Percentiles rank a stretch among this genome's conserved stretches.
phyloP scores from a whole-genome alignment of 2,329 filamentous ascomycete genomes.

The Penicillium sumatraense region DNA sequence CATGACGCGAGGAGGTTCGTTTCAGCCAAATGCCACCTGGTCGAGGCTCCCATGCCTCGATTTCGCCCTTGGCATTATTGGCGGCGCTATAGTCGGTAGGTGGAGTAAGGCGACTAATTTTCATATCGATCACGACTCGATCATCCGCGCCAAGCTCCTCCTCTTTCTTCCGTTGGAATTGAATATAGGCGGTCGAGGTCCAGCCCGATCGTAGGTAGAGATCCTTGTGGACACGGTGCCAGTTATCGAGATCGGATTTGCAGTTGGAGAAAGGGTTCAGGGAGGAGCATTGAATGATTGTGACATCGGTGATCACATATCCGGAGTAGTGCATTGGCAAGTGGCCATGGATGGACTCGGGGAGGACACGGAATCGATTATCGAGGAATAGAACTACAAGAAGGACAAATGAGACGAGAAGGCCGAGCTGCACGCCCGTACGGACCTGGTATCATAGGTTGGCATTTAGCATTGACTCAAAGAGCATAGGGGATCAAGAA shows the following conservation, averaged over 20 bases:
- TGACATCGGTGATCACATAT: conserved; percentile 83
- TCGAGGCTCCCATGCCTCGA: conserved; percentile 76
- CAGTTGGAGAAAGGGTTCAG: conserved; percentile 77
- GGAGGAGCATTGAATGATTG: conserved; percentile 74
- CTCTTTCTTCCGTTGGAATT: conserved; percentile 82
- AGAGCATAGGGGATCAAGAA: not conserved
- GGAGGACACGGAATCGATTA: conserved; percentile 84
- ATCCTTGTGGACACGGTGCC: conserved; percentile 89
- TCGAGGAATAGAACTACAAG: conserved; percentile 81
- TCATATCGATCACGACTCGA: conserved; percentile 78
- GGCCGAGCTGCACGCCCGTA: conserved; percentile 75
- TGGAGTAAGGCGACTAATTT: conserved; percentile 74
- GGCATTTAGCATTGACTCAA: conserved; percentile 20
- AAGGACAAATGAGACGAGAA: conserved; percentile 68
- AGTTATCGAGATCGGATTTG: conserved; percentile 71
- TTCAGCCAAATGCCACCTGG: conserved; percentile 82
- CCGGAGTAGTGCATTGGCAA: conserved; percentile 85
- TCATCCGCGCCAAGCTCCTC: conserved; percentile 77
- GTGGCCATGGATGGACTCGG: conserved; percentile 82
- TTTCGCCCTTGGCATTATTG: conserved; percentile 58
- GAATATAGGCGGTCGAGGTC: conserved; percentile 77
- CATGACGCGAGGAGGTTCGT: conserved; percentile 71
- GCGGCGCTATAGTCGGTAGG: conserved; percentile 58
- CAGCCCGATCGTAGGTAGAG: conserved; percentile 77
- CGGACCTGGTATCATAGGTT: conserved; percentile 50